phyloP scores from a whole-genome alignment of 2,329 filamentous ascomycete genomes.

The Phyllosticta paracitricarpa region DNA sequence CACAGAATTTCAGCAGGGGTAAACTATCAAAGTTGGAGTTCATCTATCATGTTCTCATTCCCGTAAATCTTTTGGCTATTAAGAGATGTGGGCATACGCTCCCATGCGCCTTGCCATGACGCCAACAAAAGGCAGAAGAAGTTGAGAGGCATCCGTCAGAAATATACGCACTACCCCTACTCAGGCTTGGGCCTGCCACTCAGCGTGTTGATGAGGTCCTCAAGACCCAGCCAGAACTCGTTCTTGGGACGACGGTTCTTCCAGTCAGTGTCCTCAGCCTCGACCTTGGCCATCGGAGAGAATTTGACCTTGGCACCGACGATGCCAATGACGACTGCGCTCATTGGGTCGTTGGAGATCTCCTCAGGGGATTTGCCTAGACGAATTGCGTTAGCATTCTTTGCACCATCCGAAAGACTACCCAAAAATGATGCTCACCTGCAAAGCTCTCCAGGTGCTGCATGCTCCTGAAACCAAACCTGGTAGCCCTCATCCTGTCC shows the following conservation, averaged over 20 bases:
- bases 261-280: slow-evolving; percentile 87
- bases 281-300: slow-evolving; percentile 67
- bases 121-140: slow-evolving; percentile 1
- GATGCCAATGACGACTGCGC: slow-evolving; percentile 79
- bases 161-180: background rate
- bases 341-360: slow-evolving; percentile 64
- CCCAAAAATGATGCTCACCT: slow-evolving; percentile 19
- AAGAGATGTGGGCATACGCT: slow-evolving; percentile 4
- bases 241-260: slow-evolving; percentile 71
- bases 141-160: slow-evolving; percentile 5
- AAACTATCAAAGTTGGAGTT: background rate
- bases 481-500: slow-evolving; percentile 86
- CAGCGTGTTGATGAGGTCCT: slow-evolving; percentile 73
- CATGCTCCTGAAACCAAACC: slow-evolving; percentile 88
- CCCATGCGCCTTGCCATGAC: slow-evolving; percentile 3
- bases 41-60: slow-evolving; percentile 10
- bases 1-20: background rate
- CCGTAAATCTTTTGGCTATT: background rate
- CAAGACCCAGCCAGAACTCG: slow-evolving; percentile 77
- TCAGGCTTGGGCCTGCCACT: slow-evolving; percentile 48
- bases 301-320: slow-evolving; percentile 86
- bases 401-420: no score
- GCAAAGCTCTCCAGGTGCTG: slow-evolving; percentile 78
- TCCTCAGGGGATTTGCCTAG: slow-evolving; percentile 48
- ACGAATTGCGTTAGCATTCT: background rate